Percentiles rank a stretch among this genome's conserved stretches.
phyloP scores from a whole-genome alignment of 495 filamentous ascomycete species.

The Penicillium daleae region DNA sequence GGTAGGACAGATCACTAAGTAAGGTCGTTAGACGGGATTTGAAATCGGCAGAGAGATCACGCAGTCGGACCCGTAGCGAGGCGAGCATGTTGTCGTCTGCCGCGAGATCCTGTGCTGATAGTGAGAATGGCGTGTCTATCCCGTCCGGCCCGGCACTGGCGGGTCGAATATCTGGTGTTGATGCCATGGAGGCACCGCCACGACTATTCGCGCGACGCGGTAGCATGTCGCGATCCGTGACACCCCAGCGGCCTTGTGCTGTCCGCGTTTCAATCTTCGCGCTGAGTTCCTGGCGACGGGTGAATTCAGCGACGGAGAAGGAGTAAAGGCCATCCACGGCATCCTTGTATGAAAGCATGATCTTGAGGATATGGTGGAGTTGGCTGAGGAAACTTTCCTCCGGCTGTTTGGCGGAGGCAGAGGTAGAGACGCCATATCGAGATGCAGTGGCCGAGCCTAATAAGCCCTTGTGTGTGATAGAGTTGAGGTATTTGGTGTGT shows the following conservation, averaged over 20 bases:
- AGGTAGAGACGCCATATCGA: conserved; percentile 42
- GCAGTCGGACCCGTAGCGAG: conserved; percentile 71
- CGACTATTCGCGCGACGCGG: conserved; percentile 34
- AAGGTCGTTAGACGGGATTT: conserved; percentile 73
- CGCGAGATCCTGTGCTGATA: conserved; percentile 36
- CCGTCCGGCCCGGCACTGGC: conserved; percentile 34
- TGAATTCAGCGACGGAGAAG: conserved; percentile 92
- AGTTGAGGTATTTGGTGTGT: conserved; percentile 86
- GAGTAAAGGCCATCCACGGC: conserved; percentile 93
- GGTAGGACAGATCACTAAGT: conserved; percentile 86
- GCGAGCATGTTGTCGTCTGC: conserved; percentile 72
- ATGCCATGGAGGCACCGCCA: conserved; percentile 30
- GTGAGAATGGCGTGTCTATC: conserved; percentile 38
- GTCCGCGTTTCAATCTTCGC: conserved; percentile 71
- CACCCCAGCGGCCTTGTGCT: conserved; percentile 63
- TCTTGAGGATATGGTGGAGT: conserved; percentile 87
- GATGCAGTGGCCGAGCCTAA: conserved; percentile 67
- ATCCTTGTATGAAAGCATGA: conserved; percentile 93
- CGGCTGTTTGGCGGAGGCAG: conserved; percentile 53
- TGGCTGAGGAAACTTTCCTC: conserved; percentile 88
- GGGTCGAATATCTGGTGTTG: conserved; percentile 37
- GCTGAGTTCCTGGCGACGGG: conserved; percentile 79
- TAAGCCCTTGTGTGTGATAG: conserved; percentile 95
- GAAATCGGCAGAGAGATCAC: conserved; percentile 74
- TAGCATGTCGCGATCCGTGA: conserved; percentile 57